Evolutionary conservation across 176 grass and related monocot species (phyloP).

Genomic region (Oryza glaberrima): DNA sequence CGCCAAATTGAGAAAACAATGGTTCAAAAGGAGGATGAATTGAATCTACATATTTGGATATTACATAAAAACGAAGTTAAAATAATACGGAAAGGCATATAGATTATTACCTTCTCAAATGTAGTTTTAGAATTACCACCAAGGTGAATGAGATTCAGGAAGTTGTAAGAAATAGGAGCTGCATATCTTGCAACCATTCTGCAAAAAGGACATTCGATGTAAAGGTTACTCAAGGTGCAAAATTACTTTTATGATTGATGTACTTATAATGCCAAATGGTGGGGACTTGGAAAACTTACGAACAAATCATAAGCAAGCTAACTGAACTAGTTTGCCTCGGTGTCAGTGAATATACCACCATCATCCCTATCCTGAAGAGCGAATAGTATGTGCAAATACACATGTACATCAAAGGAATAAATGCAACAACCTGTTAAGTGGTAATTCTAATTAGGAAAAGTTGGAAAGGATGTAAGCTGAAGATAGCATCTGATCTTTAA

Average conservation of each 20-base stretch:
- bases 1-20: neutral
- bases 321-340: conserved; percentile 94
- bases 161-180: conserved; percentile 98
- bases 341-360: conserved; percentile 99
- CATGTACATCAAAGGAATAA: conserved; percentile 98
- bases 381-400: conserved; percentile 99
- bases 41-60: neutral
- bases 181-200: conserved; percentile 99
- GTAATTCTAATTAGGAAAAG: conserved; percentile 21
- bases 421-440: conserved; percentile 80
- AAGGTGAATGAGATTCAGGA: conserved; percentile 97
- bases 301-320: conserved; percentile 99
- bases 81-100: neutral
- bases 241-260: conserved; percentile 22
- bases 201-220: conserved; percentile 51
- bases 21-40: neutral
- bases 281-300: conserved; percentile 69
- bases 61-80: neutral
- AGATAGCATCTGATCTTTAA: neutral
- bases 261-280: conserved; percentile 20
- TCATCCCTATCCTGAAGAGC: conserved; percentile 96
- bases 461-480: conserved; percentile 14
- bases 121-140: conserved; percentile 86
- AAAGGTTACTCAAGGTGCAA: conserved; percentile 1
- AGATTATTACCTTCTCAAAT: conserved; percentile 82